A percentile compares a stretch with the other conserved stretches of the same genome.
These are phyloP conservation scores for Dactylellina leptospora DNA, from an alignment of 2,329 filamentous ascomycete genomes.

Conservation along the genomic window DNA sequence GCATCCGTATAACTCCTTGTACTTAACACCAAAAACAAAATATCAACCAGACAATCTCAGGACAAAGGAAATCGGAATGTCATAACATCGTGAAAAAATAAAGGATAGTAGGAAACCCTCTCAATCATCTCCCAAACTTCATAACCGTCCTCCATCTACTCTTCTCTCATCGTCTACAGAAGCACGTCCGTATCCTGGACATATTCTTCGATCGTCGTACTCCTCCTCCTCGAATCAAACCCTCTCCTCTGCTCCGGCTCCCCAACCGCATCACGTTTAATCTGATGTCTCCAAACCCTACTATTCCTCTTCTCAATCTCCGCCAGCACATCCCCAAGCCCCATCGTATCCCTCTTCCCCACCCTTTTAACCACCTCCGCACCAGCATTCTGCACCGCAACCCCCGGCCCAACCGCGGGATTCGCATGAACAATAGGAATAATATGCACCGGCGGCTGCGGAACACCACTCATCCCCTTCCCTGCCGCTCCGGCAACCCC, in stretches of 20 bases:
- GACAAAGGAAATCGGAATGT: conserved; percentile 11
- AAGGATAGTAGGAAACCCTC: neutral
- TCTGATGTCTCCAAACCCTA: conserved; percentile 12
- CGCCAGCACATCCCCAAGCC: neutral
- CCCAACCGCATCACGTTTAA: neutral
- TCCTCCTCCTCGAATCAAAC: conserved; percentile 10
- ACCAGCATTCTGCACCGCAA: conserved; percentile 18
- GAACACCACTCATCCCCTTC: no score
- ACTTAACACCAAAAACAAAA: conserved; percentile 7
- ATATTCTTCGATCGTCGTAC: conserved; percentile 8
- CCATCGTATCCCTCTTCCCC: neutral
- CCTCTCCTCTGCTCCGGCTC: neutral
- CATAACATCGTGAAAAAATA: conserved; percentile 6
- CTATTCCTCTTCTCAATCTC: conserved; percentile 18
- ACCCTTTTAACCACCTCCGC: neutral
- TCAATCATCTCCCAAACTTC: neutral
- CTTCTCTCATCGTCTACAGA: conserved; percentile 3
- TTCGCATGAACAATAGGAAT: conserved; percentile 5
- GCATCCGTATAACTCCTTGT: conserved; percentile 4
- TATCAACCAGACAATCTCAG: neutral
- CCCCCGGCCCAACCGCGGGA: neutral
- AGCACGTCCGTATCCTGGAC: conserved; percentile 15
- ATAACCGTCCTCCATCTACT: neutral
- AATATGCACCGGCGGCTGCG: neutral
- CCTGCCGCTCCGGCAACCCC: conserved; percentile 5